A percentile compares a stretch with the other conserved stretches of the same genome.
Evolutionary conservation across 768 basidiomycete species (phyloP).

Genomic region (Rickenella mellea): DNA sequence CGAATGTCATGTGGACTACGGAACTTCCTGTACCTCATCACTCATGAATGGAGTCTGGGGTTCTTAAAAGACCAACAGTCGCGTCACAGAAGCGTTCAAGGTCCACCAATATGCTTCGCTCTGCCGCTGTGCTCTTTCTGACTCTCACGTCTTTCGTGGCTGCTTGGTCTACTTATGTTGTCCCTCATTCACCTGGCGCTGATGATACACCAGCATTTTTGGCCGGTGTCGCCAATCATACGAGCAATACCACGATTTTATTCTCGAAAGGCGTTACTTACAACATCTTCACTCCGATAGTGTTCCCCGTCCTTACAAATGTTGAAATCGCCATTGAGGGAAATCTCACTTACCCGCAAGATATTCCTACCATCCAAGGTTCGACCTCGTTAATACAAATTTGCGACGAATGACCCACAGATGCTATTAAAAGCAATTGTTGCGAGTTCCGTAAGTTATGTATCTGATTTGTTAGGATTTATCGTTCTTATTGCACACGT

Average conservation of each 20-base stretch:
- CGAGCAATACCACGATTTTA: slow-evolving; percentile 33
- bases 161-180: slow-evolving; percentile 41
- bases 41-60: too few species aligned
- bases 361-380: slow-evolving; percentile 45
- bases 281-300: slow-evolving; percentile 52
- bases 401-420: not conserved
- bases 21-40: too few species aligned
- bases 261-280: slow-evolving; percentile 49
- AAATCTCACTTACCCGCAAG: slow-evolving; percentile 44
- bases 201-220: slow-evolving; percentile 45
- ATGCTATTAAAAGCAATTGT: slow-evolving; percentile 2
- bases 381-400: not conserved
- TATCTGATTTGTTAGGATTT: not conserved
- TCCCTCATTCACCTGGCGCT: slow-evolving; percentile 34
- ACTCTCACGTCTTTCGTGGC: slow-evolving; percentile 22
- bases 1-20: too few species aligned
- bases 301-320: slow-evolving; percentile 43
- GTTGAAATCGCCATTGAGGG: slow-evolving; percentile 50
- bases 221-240: slow-evolving; percentile 31
- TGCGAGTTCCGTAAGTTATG: slow-evolving; percentile 4
- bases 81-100: too few species aligned
- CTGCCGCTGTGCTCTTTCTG: slow-evolving; percentile 17
- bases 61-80: too few species aligned
- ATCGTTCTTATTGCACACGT: slow-evolving; percentile 3
- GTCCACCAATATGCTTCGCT: too few species aligned